Percentiles rank a stretch among this genome's conserved stretches.
These are phyloP conservation scores for Malbranchea zuffiana DNA, from an alignment of 2,329 filamentous ascomycete species.

Conservation along the genomic window DNA sequence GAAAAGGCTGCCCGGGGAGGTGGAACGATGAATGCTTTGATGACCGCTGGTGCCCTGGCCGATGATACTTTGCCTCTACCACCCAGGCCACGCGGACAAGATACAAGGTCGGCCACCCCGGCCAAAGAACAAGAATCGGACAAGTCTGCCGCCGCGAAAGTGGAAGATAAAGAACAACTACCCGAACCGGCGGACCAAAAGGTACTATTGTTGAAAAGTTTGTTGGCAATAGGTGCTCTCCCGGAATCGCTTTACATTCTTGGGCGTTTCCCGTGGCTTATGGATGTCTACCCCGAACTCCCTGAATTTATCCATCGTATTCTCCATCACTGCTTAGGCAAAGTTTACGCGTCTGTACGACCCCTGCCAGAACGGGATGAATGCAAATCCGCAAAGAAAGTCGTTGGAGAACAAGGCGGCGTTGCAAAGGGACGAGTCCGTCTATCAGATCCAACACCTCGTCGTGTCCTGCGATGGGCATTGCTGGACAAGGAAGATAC, in stretches of 20 bases:
- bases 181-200: slow-evolving; percentile 82
- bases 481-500: slow-evolving; percentile 67
- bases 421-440: slow-evolving; percentile 59
- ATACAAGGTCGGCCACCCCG: slow-evolving; percentile 42
- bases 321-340: slow-evolving; percentile 66
- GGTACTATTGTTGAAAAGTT: slow-evolving; percentile 66
- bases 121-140: slow-evolving; percentile 44
- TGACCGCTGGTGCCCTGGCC: slow-evolving; percentile 72
- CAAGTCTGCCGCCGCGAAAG: slow-evolving; percentile 28
- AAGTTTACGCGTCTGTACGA: slow-evolving; percentile 51
- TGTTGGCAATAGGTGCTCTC: slow-evolving; percentile 82
- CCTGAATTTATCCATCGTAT: slow-evolving; percentile 75
- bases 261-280: slow-evolving; percentile 84
- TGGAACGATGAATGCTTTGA: slow-evolving; percentile 65
- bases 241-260: slow-evolving; percentile 89
- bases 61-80: slow-evolving; percentile 60
- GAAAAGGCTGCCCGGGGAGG: slow-evolving; percentile 62
- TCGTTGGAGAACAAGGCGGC: slow-evolving; percentile 53
- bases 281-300: slow-evolving; percentile 73
- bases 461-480: slow-evolving; percentile 69
- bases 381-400: slow-evolving; percentile 40
- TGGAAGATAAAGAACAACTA: slow-evolving; percentile 40
- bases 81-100: slow-evolving; percentile 41
- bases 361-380: slow-evolving; percentile 36
- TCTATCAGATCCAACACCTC: slow-evolving; percentile 48